phyloP scores from a whole-genome alignment of 2,329 filamentous ascomycete species.

The Pseudopithomyces maydicus region DNA sequence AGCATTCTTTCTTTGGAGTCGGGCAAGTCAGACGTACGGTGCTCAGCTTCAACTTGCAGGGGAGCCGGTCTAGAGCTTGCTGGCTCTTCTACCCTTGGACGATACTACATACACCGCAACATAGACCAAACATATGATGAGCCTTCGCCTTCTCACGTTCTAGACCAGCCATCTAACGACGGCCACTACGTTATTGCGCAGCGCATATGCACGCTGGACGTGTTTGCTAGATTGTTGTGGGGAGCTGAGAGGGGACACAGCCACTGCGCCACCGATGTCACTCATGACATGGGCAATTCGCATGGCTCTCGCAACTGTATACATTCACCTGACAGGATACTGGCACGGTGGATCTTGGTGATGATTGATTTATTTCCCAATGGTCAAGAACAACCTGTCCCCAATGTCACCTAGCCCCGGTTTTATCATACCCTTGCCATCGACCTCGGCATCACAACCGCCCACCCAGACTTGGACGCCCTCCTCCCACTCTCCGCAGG shows the following conservation, averaged over 20 bases:
- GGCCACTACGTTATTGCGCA: background rate
- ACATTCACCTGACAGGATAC: background rate
- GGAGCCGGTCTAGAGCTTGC: background rate
- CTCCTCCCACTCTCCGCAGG: conserved; percentile 78
- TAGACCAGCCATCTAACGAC: too few relatives aligned
- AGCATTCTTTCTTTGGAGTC: too few relatives aligned
- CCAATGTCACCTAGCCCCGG: conserved; percentile 90
- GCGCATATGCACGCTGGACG: background rate
- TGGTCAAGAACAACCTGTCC: conserved; percentile 84
- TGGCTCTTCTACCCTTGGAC: background rate
- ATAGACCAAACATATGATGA: too few relatives aligned
- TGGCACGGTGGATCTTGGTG: background rate
- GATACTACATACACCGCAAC: too few relatives aligned
- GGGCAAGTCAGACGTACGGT: background rate
- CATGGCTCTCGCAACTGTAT: background rate
- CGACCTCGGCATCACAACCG: conserved; percentile 74
- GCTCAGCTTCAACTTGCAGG: background rate
- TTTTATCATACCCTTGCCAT: conserved; percentile 84
- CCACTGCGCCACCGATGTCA: background rate
- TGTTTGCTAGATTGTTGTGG: background rate
- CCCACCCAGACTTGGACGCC: conserved; percentile 82
- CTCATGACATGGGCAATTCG: background rate
- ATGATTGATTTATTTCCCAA: conserved; percentile 70
- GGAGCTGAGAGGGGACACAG: background rate
- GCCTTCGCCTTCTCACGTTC: too few relatives aligned